These are phyloP conservation scores for Glebionis coronaria DNA, from an alignment of 129 eudicot species.

Conservation along the genomic window DNA sequence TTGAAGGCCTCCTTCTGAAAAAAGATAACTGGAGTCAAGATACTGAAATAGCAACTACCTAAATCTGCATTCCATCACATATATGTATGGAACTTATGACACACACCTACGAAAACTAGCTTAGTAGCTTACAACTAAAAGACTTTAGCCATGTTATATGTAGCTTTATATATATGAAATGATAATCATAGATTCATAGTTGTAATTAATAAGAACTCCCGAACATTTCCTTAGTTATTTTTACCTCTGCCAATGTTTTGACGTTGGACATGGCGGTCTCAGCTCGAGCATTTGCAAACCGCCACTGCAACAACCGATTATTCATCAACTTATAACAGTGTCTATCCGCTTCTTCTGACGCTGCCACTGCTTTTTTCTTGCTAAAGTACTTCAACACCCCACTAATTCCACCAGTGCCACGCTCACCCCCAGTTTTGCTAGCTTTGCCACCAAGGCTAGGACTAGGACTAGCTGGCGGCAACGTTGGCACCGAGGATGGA, in stretches of 20 bases:
- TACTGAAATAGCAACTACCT: not conserved
- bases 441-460: slow-evolving; percentile 24
- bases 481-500: slow-evolving; percentile 35
- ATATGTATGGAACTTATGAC: no score
- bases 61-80: not conserved
- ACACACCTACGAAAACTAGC: no score
- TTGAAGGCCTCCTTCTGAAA: slow-evolving; percentile 58
- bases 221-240: slow-evolving; percentile 1
- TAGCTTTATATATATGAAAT: no score
- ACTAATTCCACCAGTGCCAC: slow-evolving; percentile 33
- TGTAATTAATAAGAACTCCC: not conserved
- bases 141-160: not conserved
- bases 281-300: slow-evolving; percentile 79
- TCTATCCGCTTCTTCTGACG: slow-evolving; percentile 39
- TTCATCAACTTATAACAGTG: slow-evolving; percentile 35
- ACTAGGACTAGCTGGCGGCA: slow-evolving; percentile 22
- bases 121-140: no score
- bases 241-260: slow-evolving; percentile 57
- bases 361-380: slow-evolving; percentile 48
- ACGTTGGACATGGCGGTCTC: slow-evolving; percentile 36
- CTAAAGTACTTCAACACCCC: slow-evolving; percentile 70
- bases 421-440: slow-evolving; percentile 7
- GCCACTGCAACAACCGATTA: slow-evolving; percentile 76
- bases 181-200: not conserved
- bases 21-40: not conserved